Percentiles rank a stretch among this genome's conserved stretches.
Conservation (phyloP, 352 stramenopile genomes). For the Globisporangium recalcitrans region DNA sequence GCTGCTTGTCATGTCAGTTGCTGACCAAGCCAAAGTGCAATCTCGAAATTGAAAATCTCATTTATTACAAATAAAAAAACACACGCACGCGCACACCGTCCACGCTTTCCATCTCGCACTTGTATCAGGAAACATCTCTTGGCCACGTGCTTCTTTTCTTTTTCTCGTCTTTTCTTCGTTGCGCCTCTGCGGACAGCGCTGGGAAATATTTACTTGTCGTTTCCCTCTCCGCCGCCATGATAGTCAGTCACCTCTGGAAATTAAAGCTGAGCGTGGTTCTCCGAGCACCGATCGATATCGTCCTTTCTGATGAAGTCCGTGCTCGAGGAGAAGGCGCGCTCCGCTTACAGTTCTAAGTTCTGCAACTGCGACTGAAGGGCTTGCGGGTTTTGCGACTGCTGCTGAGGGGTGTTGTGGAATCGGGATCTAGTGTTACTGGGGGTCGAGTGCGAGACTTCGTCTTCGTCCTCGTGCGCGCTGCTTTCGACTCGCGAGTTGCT, state of each 20-base stretch:
- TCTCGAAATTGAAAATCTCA: slow-evolving; percentile 6
- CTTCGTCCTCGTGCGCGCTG: slow-evolving; percentile 57
- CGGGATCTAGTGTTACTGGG: slow-evolving; percentile 67
- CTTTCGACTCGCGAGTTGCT: slow-evolving; percentile 54
- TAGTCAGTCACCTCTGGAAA: slow-evolving; percentile 8
- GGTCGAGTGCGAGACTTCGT: slow-evolving; percentile 50
- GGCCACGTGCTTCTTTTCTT: slow-evolving; percentile 10
- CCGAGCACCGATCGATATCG: slow-evolving; percentile 4
- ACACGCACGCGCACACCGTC: slow-evolving; percentile 11
- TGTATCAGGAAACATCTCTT: slow-evolving; percentile 20
- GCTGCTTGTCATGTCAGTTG: background rate
- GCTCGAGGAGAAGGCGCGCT: slow-evolving; percentile 8
- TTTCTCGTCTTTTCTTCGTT: background rate
- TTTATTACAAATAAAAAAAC: slow-evolving; percentile 43
- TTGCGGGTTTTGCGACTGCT: slow-evolving; percentile 32
- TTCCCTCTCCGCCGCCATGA: slow-evolving; percentile 4
- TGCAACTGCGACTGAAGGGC: slow-evolving; percentile 59
- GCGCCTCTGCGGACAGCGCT: background rate
- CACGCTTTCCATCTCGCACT: slow-evolving; percentile 24
- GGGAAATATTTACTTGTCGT: slow-evolving; percentile 4
- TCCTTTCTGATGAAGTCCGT: slow-evolving; percentile 14
- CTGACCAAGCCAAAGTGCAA: background rate
- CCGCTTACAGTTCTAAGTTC: slow-evolving; percentile 72
- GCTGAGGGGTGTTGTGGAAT: slow-evolving; percentile 39
- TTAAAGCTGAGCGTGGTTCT: slow-evolving; percentile 1